These are phyloP conservation scores for Phytophthora lateralis DNA, from an alignment of 352 stramenopile genomes.

Conservation along the genomic window DNA sequence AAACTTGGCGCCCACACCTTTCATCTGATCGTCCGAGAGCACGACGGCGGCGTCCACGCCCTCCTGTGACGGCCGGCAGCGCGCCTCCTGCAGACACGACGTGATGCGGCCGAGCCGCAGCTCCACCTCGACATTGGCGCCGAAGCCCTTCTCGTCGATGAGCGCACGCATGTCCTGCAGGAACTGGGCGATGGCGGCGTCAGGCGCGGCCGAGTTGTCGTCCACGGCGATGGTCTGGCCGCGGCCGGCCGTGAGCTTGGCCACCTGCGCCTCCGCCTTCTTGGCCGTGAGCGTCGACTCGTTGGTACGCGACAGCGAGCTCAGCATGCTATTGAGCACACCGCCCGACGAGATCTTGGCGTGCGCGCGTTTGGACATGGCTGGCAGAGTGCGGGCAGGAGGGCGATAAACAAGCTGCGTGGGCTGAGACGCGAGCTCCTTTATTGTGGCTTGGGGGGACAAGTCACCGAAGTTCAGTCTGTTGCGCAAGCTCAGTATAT, in stretches of 20 bases:
- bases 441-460: slow-evolving; percentile 11
- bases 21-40: slow-evolving; percentile 79
- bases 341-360: slow-evolving; percentile 46
- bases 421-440: slow-evolving; percentile 12
- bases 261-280: slow-evolving; percentile 75
- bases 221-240: slow-evolving; percentile 79
- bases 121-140: slow-evolving; percentile 82
- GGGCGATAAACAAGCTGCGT: slow-evolving; percentile 1
- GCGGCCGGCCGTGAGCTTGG: slow-evolving; percentile 71
- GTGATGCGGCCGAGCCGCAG: slow-evolving; percentile 85
- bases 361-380: slow-evolving; percentile 75
- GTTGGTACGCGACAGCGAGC: slow-evolving; percentile 76
- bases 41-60: slow-evolving; percentile 75
- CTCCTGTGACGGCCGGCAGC: slow-evolving; percentile 75
- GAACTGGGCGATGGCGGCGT: slow-evolving; percentile 82
- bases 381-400: not conserved
- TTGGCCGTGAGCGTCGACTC: slow-evolving; percentile 75
- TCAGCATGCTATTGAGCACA: slow-evolving; percentile 72
- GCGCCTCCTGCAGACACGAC: slow-evolving; percentile 72
- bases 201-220: slow-evolving; percentile 63
- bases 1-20: slow-evolving; percentile 79
- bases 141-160: slow-evolving; percentile 83
- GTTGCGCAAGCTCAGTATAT: slow-evolving; percentile 1
- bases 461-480: not conserved
- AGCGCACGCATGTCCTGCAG: slow-evolving; percentile 75